phyloP scores from a whole-genome alignment of 2,329 filamentous ascomycete genomes.

The Scopulariopsis brevicaulis region DNA sequence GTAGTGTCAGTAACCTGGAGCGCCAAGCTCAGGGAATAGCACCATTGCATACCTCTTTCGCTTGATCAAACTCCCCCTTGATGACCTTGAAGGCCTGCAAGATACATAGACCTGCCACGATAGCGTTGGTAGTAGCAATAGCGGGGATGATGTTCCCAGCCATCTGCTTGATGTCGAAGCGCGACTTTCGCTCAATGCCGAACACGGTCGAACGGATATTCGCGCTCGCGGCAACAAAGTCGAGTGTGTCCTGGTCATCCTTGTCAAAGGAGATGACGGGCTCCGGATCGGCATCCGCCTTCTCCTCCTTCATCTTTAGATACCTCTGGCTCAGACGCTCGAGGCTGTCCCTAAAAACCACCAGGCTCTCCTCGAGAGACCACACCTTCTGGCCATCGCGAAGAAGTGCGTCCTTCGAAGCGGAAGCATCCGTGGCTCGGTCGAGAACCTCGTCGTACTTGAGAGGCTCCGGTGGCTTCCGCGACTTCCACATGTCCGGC shows the following conservation, averaged over 20 bases:
- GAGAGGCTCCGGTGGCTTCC: constrained; percentile 62
- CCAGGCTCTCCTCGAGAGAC: constrained; percentile 73
- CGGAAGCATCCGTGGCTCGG: constrained; percentile 35
- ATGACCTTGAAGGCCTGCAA: constrained; percentile 88
- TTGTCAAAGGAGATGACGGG: constrained; percentile 86
- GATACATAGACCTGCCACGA: constrained; percentile 86
- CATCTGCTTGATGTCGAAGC: constrained; percentile 98
- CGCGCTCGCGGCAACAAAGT: constrained; percentile 84
- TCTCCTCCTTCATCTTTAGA: constrained; percentile 44
- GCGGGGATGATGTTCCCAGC: constrained; percentile 98
- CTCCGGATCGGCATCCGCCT: constrained; percentile 34
- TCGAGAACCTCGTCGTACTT: constrained; percentile 51
- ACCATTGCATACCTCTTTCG: constrained; percentile 52
- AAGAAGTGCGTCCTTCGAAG: constrained; percentile 41
- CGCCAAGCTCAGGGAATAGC: neutral
- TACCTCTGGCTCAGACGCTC: constrained; percentile 65
- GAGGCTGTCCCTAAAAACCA: constrained; percentile 78
- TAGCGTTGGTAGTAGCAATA: constrained; percentile 95
- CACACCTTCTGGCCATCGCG: constrained; percentile 65
- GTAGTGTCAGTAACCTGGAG: neutral
- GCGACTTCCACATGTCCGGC: constrained; percentile 92
- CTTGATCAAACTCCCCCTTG: constrained; percentile 55
- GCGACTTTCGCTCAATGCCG: constrained; percentile 74
- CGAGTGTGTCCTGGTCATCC: constrained; percentile 87
- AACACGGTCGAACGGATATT: constrained; percentile 88